Evolutionary conservation across 2,329 filamentous ascomycete genomes (phyloP), one percentile per base, ranked within the genome.

Genomic region (Cladosporium colombiae): DNA sequence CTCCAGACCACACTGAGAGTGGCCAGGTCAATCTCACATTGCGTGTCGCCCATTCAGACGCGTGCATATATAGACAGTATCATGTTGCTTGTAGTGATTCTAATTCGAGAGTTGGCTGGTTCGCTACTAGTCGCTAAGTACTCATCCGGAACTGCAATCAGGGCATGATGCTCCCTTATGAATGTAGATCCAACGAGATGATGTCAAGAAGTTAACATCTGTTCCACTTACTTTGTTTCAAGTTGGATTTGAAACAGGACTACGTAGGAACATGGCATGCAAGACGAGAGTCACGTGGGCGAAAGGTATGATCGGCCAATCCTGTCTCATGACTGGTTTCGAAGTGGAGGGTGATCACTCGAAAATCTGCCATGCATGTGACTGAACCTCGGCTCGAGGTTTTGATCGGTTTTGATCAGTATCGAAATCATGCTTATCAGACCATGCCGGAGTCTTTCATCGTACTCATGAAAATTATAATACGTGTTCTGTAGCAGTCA

Each of bases 401-500:
- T 46, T 21, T 46, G 40, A 21, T 46, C 3, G 40, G 40, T 3
- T 46, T 21, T 46, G 40, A 21, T 46, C 3, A 21, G n/a, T 21
- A 21, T 46, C n/a, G 10, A 46, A 5, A 23, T 21, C n/a, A 21
- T 23, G n/a, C n/a, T 18, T 21, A 46, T 21, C 40, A 46, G 27
- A 53, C 25, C 27, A 53, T 16, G 2, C 18, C 52, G 33, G 52
- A 23, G 18, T 21, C n/a, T 7, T 13, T 13, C 5, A 21, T n/a
- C n/a, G n/a, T 55, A 18, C 52, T 55, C 52, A 37, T 59, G 56
- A 40, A 33, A 44, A 63, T 56, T 63, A 63, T 63, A 56, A 63
- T 63, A 63, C 61, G 61, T 63, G 35, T 56, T 63, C 61, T 63
- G 61, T 63, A 56, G 35, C 50, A 63, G 50, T 55, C 29, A 56